Evolutionary conservation across 2,329 filamentous ascomycete species (phyloP).

Genomic region (Periconia sp.): DNA sequence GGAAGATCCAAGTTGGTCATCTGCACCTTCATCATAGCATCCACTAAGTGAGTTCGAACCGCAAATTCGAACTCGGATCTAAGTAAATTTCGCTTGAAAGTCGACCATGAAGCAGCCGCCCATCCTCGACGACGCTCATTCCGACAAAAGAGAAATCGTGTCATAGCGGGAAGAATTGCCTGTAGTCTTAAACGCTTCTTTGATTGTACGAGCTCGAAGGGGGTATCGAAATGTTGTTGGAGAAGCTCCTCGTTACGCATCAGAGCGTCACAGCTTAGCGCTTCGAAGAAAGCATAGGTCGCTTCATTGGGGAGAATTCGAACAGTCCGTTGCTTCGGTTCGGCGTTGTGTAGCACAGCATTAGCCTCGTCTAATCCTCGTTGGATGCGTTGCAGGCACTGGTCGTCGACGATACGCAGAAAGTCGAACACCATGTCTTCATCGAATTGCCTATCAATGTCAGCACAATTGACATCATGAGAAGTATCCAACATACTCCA

Average conservation of each 20-base stretch:
- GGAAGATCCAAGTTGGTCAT: slow-evolving; percentile 58
- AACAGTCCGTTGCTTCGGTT: slow-evolving; percentile 58
- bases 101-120: slow-evolving; percentile 72
- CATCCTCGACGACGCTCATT: slow-evolving; percentile 70
- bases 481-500: slow-evolving; percentile 29
- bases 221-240: slow-evolving; percentile 73
- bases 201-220: slow-evolving; percentile 80
- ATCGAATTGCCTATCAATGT: slow-evolving; percentile 44
- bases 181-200: slow-evolving; percentile 80
- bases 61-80: slow-evolving; percentile 85
- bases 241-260: slow-evolving; percentile 64
- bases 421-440: slow-evolving; percentile 53
- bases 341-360: slow-evolving; percentile 49
- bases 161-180: slow-evolving; percentile 80
- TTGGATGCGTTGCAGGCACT: slow-evolving; percentile 53
- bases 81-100: slow-evolving; percentile 68
- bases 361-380: slow-evolving; percentile 51
- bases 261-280: slow-evolving; percentile 82
- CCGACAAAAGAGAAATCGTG: slow-evolving; percentile 80
- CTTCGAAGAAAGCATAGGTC: slow-evolving; percentile 84
- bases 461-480: slow-evolving; percentile 8
- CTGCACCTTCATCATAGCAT: slow-evolving; percentile 69
- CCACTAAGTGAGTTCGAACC: slow-evolving; percentile 73
- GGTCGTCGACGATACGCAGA: slow-evolving; percentile 51
- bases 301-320: slow-evolving; percentile 62